These are phyloP conservation scores for Magnusiomyces starmeri DNA, from an alignment of 1,139 yeast species.

Conservation along the genomic window DNA sequence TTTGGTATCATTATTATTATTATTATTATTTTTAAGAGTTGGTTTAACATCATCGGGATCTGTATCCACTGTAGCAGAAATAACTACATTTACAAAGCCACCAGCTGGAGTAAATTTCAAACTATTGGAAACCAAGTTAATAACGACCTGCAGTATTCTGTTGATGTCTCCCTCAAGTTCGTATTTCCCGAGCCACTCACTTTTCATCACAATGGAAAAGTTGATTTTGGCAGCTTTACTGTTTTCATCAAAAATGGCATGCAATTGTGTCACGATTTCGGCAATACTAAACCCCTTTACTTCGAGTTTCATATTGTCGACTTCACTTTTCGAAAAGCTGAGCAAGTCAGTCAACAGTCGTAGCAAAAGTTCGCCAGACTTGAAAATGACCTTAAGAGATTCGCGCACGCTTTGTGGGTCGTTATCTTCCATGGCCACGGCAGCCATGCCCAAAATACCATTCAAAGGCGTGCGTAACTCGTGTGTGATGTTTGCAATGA, in stretches of 20 bases:
- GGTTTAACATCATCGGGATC: too few species aligned
- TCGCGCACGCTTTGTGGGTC: slow-evolving; percentile 66
- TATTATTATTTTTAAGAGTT: background rate
- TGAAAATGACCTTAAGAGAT: slow-evolving; percentile 64
- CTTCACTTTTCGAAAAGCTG: slow-evolving; percentile 77
- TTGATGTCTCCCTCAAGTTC: slow-evolving; percentile 85
- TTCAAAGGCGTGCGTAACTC: slow-evolving; percentile 87
- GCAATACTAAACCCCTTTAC: slow-evolving; percentile 64
- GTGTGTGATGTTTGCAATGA: slow-evolving; percentile 89
- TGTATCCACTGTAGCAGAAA: too few species aligned
- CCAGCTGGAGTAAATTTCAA: slow-evolving; percentile 87
- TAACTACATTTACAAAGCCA: slow-evolving; percentile 66
- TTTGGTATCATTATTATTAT: slow-evolving; percentile 10
- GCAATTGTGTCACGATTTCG: slow-evolving; percentile 75
- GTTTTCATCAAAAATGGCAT: slow-evolving; percentile 79
- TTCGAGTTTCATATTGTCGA: slow-evolving; percentile 67
- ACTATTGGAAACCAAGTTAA: slow-evolving; percentile 86
- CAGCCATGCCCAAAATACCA: slow-evolving; percentile 91
- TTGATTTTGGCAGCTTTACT: slow-evolving; percentile 69
- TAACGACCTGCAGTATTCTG: slow-evolving; percentile 82
- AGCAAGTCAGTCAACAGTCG: slow-evolving; percentile 81
- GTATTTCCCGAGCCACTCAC: slow-evolving; percentile 33
- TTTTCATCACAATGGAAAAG: slow-evolving; percentile 40
- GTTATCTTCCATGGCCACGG: slow-evolving; percentile 81
- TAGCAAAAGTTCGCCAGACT: slow-evolving; percentile 77